Evolutionary conservation across 2,329 filamentous ascomycete species (phyloP), one percentile per base, ranked within the genome.

Genomic region (Alternaria angustiovoidea): DNA sequence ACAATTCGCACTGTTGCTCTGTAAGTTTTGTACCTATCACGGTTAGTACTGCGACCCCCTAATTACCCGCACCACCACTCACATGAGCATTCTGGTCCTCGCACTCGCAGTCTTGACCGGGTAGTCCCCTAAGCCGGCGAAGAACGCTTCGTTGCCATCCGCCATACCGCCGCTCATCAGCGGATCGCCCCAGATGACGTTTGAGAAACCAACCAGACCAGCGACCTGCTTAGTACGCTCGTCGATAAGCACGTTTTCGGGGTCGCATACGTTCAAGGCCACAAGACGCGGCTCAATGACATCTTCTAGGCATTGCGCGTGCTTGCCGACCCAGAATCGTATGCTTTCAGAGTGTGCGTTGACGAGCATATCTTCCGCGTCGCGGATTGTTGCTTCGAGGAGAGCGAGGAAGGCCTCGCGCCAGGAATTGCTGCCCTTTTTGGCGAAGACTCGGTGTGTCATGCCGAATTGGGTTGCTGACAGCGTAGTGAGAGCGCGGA

Each of bases 351-450:
- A 88, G 0, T 86, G 86, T 7, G 88, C 70, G 58, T 82, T 84
- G 65, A 88, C 81, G 12, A 87, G 82, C 73, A 85, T 84, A 59
- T 88, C 86, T 69, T 88, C 86, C 16, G 82, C 84, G 65, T 88
- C 86, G 16, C 84, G 84, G 24, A 88, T 75, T 8, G 83, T 75
- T 11, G 80, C 76, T 69, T 88, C 86, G 20, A 88, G 75, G 39
- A 88, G 78, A 6, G 71, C 67, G 24, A 81, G 74, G 64, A 88
- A 88, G 12, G 82, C 83, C 56, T 84, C 80, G 54, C 79, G 78
- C 86, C 86, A 88, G 3, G 82, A 82, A n/a, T 65, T 68, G 56
- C 74, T 80, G 16, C 84, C 83, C 24, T 72, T 73, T n/a, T 81
- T 80, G 14, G 71, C 71, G 43, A 80, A 80, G 5, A 86, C 83